Conservation (phyloP, 108 stramenopile species). For the Fistulifera pelliculosa region DNA sequence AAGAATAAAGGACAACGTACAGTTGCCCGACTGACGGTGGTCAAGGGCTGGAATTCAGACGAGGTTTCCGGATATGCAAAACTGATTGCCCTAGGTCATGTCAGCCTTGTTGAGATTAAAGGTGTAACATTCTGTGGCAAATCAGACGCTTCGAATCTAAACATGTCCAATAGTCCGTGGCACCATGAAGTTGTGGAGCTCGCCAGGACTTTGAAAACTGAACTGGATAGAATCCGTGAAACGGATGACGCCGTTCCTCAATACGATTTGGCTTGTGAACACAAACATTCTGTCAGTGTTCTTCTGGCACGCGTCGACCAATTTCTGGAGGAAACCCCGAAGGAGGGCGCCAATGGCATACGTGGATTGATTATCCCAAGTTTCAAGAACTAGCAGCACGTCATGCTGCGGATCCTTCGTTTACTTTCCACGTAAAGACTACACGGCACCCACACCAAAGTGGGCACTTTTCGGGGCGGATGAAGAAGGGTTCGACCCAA, state of each 20-base stretch:
- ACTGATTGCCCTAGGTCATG: conserved; percentile 81
- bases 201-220: conserved; percentile 42
- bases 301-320: conserved; percentile 86
- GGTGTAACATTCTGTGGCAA: conserved; percentile 97
- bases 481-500: conserved; percentile 94
- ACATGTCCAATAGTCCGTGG: conserved; percentile 94
- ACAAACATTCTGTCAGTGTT: conserved; percentile 93
- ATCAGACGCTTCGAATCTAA: conserved; percentile 89
- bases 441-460: conserved; percentile 73
- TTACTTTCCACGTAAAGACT: conserved; percentile 80
- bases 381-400: conserved; percentile 70
- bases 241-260: conserved; percentile 53
- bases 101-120: conserved; percentile 92
- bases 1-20: conserved; percentile 89
- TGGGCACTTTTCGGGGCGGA: conserved; percentile 90
- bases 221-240: conserved; percentile 49
- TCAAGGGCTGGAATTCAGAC: conserved; percentile 93
- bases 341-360: conserved; percentile 76
- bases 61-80: conserved; percentile 86
- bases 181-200: conserved; percentile 89
- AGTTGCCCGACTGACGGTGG: conserved; percentile 92
- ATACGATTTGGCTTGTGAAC: conserved; percentile 90
- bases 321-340: conserved; percentile 50
- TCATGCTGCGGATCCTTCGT: conserved; percentile 44
- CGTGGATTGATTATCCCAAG: conserved; percentile 94